Base-by-base conservation (phyloP, 495 filamentous ascomycete species). In the Achaetomiella virescens region DNA sequence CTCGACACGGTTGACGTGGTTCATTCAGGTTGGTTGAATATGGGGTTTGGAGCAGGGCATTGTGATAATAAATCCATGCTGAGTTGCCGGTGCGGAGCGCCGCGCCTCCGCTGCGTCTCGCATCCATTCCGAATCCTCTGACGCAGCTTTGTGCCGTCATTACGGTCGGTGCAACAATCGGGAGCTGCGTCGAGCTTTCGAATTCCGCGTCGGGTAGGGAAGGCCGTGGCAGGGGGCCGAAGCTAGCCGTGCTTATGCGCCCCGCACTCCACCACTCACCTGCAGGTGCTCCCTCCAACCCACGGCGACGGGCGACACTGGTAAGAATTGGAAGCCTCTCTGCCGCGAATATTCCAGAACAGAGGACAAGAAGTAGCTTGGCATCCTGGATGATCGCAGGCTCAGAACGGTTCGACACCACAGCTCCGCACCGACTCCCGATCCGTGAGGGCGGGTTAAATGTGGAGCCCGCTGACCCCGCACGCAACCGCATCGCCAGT, bases 161-260 rank as follows among this genome's bases (percentile, higher is more conserved):
- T 14, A 25, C 43, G 2, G 22, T 48, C 31, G 27, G 38, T 35
- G 20, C 24, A 20, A n/a, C 42, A 44, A 44, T n/a, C 0, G 49
- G 43, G 12, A 42, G 27, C 21, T 38, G 22, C 25, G 24, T 38
- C 40, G 41, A 47, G 31, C 22, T 27, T 51, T 17, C 45, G 45
- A 55, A 62, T 62, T 62, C 60, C 60, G 60, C 56, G 14, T 11
- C 38, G 33, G 25, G 35, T 24, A 25, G 41, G 52, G 15, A 12
- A 15, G 20, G 52, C 31, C 4, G 22, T 21, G 3, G 12, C 2
- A 4, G 20, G 24, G 37, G 50, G 38, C 57, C 57, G 57, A 42
- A 36, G 40, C 15, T 59, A 59, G 57, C 57, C 57, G 57, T 22
- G 21, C 4, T 8, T 59, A 59, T 36, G 57, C 57, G 56, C 36